Evolutionary conservation across 2,329 filamentous ascomycete species (phyloP), one percentile per base, ranked within the genome.

Genomic region (Fusarium sp.): DNA sequence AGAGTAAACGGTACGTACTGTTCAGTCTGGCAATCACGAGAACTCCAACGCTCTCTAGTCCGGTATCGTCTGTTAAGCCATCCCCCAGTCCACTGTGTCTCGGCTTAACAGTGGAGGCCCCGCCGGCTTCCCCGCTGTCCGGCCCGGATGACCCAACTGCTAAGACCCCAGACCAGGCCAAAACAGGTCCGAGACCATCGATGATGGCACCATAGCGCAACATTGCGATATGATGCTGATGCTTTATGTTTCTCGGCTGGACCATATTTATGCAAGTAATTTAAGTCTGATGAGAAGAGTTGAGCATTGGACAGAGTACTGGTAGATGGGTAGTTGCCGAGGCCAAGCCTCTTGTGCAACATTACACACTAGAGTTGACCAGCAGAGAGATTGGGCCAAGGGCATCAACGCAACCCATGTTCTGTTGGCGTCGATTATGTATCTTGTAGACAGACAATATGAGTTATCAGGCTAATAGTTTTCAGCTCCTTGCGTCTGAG

Each of bases 21-120:
- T n/a, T 44, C 62, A 36, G 69, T 57, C 57, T 70, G 60, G 71
- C 70, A 65, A 73, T 71, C 70, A 72, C 70, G 70, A 73, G 70
- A 42, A 42, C 42, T 65, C 56, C 44, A 59, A 64, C 23, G 27
- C 54, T 59, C 16, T 29, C 61, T 62, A 61, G 60, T 33, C 40
- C 50, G 56, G 67, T 67, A 49, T 49, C 59, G 34, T 50, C 29
- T 70, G 68, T 70, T 70, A 70, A 62, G 68, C 54, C 33, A 18
- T 20, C 49, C 1, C 60, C 46, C 36, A 40, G 23, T 27, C 29
- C 62, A 65, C 25, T 36, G 57, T 38, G 54, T 46, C 25, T 40
- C 2, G 34, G 29, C 68, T 71, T 70, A 70, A 70, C 68, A 70
- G 68, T 72, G 66, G 69, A 71, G 54, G 44, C 50, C 29, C 29